Evolutionary conservation across 148 eudicot genomes (phyloP).

Genomic region (Rhododendron kiyosumense): DNA sequence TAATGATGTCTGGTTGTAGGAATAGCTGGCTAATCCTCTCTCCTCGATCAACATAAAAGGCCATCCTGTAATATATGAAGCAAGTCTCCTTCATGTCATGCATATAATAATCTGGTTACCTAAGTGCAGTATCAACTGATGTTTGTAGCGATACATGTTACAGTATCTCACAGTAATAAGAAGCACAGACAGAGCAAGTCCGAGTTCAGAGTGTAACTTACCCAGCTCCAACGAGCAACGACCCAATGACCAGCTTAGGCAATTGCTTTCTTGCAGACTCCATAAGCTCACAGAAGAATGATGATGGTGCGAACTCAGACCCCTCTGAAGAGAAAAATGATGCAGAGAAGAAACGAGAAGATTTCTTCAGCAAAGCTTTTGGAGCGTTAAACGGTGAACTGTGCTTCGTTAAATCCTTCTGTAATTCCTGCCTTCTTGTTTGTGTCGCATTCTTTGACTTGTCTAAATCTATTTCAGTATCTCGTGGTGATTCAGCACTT

Average conservation of each 20-base stretch:
- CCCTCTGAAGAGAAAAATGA: slow-evolving; percentile 87
- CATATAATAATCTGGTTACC: not conserved
- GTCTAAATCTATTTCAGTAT: slow-evolving; percentile 52
- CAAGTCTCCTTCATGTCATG: not conserved
- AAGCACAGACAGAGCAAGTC: not conserved
- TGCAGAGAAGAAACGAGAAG: slow-evolving; percentile 97
- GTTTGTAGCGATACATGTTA: not conserved
- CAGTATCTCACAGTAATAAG: not conserved
- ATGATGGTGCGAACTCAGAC: slow-evolving; percentile 66
- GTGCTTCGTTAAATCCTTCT: slow-evolving; percentile 61
- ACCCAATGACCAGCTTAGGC: slow-evolving; percentile 76
- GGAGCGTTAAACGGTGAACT: slow-evolving; percentile 56
- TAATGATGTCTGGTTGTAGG: slow-evolving; percentile 50
- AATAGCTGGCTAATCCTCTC: slow-evolving; percentile 46
- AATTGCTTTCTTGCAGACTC: slow-evolving; percentile 72
- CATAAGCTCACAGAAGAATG: slow-evolving; percentile 56
- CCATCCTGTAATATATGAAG: slow-evolving; percentile 42
- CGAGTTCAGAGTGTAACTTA: slow-evolving; percentile 26
- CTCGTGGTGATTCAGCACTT: slow-evolving; percentile 31
- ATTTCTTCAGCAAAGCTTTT: slow-evolving; percentile 76
- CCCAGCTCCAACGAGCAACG: slow-evolving; percentile 88
- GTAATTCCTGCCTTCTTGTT: slow-evolving; percentile 55
- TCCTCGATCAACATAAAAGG: slow-evolving; percentile 45
- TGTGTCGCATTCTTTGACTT: slow-evolving; percentile 46
- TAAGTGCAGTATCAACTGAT: not conserved